Evolutionary conservation across 2,329 filamentous ascomycete species (phyloP).

Genomic region (Fusarium humuli): DNA sequence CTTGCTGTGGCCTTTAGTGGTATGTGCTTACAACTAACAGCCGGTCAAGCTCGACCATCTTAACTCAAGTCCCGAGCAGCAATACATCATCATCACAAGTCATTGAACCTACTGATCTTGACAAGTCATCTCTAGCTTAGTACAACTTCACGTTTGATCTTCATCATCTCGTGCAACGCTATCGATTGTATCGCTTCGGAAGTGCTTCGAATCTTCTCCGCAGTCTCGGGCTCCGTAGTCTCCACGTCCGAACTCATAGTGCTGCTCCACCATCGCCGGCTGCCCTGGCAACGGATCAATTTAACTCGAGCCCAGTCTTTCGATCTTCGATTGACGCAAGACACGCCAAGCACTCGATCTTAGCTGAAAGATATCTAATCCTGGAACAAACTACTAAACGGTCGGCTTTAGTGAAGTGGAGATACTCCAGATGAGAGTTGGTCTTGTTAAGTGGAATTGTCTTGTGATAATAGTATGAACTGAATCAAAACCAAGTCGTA

Average conservation of each 20-base stretch:
- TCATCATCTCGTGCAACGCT: background rate
- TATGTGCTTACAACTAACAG: background rate
- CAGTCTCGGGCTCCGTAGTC: background rate
- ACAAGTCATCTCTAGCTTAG: background rate
- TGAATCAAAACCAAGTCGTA: background rate
- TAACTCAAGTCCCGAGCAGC: background rate
- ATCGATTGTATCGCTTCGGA: background rate
- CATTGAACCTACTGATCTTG: background rate
- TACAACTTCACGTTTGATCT: background rate
- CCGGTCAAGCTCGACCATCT: background rate
- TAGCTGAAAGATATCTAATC: background rate
- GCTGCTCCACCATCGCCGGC: conserved; percentile 9
- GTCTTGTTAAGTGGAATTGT: conserved; percentile 5
- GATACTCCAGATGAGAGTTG: background rate
- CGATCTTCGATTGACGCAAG: conserved; percentile 32
- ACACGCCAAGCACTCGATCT: conserved; percentile 14
- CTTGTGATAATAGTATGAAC: background rate
- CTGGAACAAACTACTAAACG: conserved; percentile 2
- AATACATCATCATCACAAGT: background rate
- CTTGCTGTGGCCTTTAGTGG: background rate
- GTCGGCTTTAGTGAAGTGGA: background rate
- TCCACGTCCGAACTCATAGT: background rate
- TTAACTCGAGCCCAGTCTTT: background rate
- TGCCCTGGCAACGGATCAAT: conserved; percentile 27
- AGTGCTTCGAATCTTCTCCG: background rate